These are phyloP conservation scores for Exophiala sideris DNA, from an alignment of 2,329 filamentous ascomycete genomes.

Conservation along the genomic window DNA sequence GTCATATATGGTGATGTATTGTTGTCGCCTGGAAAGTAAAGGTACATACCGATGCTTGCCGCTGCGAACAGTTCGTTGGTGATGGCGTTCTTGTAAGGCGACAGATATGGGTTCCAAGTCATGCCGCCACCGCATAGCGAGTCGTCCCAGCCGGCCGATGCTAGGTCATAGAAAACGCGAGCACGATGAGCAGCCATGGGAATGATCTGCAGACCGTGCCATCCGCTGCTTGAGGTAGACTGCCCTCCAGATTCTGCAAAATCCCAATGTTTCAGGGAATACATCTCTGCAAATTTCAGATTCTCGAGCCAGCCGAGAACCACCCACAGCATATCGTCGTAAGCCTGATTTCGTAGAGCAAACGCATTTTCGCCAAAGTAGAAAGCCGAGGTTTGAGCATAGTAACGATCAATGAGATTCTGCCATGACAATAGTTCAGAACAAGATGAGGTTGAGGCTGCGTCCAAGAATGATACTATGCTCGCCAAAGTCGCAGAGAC, in stretches of 20 bases:
- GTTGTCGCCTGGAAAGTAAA: slow-evolving; percentile 77
- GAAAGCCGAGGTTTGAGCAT: slow-evolving; percentile 69
- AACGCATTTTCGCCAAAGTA: slow-evolving; percentile 86
- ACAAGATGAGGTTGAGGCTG: slow-evolving; percentile 33
- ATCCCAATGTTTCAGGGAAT: slow-evolving; percentile 61
- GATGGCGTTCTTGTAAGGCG: slow-evolving; percentile 93
- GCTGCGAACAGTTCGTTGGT: slow-evolving; percentile 89
- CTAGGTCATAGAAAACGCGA: slow-evolving; percentile 80
- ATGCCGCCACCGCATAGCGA: slow-evolving; percentile 81
- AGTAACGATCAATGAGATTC: slow-evolving; percentile 80
- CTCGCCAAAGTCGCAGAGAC: slow-evolving; percentile 69
- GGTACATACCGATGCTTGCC: slow-evolving; percentile 83
- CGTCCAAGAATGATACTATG: slow-evolving; percentile 57
- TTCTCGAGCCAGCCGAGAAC: slow-evolving; percentile 86
- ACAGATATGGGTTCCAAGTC: slow-evolving; percentile 77
- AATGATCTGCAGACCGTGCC: slow-evolving; percentile 75
- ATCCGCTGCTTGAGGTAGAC: slow-evolving; percentile 39
- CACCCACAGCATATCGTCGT: slow-evolving; percentile 94
- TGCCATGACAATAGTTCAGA: slow-evolving; percentile 54
- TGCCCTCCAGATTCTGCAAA: slow-evolving; percentile 25
- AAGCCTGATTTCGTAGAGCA: slow-evolving; percentile 71
- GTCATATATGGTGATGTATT: slow-evolving; percentile 66
- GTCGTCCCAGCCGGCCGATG: slow-evolving; percentile 75
- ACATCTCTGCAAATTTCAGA: slow-evolving; percentile 70
- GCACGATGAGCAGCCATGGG: slow-evolving; percentile 78